Evolutionary conservation across 345 rosid species (phyloP), one percentile per base, ranked within the genome.

Genomic region (Ricinus communis): DNA sequence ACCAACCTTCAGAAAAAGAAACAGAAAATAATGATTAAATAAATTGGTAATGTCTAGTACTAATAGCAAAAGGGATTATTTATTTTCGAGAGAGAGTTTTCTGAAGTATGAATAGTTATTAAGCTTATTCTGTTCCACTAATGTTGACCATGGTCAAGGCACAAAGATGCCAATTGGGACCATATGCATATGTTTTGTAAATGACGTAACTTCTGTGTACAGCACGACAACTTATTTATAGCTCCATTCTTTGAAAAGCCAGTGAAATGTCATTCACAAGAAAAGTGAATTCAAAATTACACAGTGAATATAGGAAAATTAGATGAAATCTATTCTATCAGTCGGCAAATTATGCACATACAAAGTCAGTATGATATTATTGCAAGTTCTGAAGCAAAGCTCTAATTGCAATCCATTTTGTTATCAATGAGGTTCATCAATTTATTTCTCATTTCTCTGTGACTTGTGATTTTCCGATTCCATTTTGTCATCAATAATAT

Each of bases 1-100:
- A 69, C 91, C 94, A 84, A 89, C 94, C 94, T 89, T 55, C 74
- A 77, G 21, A 70, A 31, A 58, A 54, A 50, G 57, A 59, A 57
- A 73, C 52, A 70, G 71, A 71, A 72, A 57, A 74, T n/a, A 31
- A 53, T 56, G 31, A 51, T 53, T 38, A 13, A 15, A 43, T 47
- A 27, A 25, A 36, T 38, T 22, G 5, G 24, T 15, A 68, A 15
- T 55, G 19, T 36, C 25, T 12, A 25, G 8, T 36, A 16, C 4
- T 16, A 15, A 21, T 2, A 30, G n/a, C 9, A 4, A n/a, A 24
- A 64, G 33, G 12, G 19, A 22, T 22, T 22, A 21, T 13, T 0
- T 43, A 65, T 41, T 22, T 33, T 8, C 5, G 14, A 19, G 30
- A 21, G 40, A 46, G 41, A 28, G n/a, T 15, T 14, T 52, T 11